Evolutionary conservation across 345 rosid species (phyloP), one percentile per base, ranked within the genome.

Genomic region (Populus deltoides): DNA sequence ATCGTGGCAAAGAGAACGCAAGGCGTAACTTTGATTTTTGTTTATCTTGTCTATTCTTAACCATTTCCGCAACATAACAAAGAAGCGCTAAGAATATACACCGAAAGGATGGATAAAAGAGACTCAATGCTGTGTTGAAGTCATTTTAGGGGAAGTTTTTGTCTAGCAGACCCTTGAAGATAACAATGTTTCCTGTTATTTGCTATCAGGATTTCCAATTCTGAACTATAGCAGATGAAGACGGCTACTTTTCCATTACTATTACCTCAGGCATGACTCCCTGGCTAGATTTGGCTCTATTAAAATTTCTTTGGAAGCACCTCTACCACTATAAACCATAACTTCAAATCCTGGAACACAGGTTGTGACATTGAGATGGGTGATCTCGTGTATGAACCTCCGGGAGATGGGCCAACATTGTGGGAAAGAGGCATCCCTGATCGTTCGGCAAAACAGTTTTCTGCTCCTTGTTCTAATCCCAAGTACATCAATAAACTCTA

Each of bases 351-450:
- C 0, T 9, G 55, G 12, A 11, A 53, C 74, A 36, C 63, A 81
- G 84, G 84, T 6, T 73, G 68, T 53, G 47, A 77, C 33, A 63
- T 81, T 13, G 57, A 69, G 20, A 20, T 77, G 81, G 75, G 67
- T 6, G 81, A 74, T 68, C 43, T 81, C 57, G 78, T 74, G n/a
- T 78, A 73, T 66, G 68, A 81, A 43, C 78, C 84, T 62, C 84
- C 81, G 15, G 78, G 84, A 59, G 75, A 81, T n/a, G 84, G 84
- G 4, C 84, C 81, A 0, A 78, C 84, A 12, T 29, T 81, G 43
- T 78, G 84, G 84, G 84, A 77, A 49, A 81, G 78, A n/a, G 84
- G 84, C 41, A 63, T 73, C 45, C 84, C 84, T 51, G 81, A 81
- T 53, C 81, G 84, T 24, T 77, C 84, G 5, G 84, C 84, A 4